Evolutionary conservation across 495 filamentous ascomycete genomes (phyloP), one percentile per base, ranked within the genome.

Genomic region (Neurospora sp.): DNA sequence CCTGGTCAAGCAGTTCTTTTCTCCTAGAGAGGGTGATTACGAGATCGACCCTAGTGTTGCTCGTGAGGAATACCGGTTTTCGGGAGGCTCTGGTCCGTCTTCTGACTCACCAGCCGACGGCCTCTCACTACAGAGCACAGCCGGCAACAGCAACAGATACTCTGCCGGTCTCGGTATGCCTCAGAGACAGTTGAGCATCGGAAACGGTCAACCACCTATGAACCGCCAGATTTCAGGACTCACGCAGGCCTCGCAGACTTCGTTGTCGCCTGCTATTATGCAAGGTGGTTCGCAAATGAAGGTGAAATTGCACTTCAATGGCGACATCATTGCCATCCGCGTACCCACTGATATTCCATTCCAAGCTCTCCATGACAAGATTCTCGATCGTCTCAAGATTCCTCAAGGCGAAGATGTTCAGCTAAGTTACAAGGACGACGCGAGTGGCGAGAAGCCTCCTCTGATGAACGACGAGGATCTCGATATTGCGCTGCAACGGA

Each of bases 281-380:
- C 79, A 81, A 31, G 79, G 81, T 20, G 73, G 79, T 16, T 75
- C 81, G 8, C 79, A 79, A 85, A 89, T 97, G 83, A 98, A 97
- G 81, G 92, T 99, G 79, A 99, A 99, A 83, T 90, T 98, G 44
- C 94, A 91, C 82, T 96, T 93, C 84, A 88, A 92, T 75, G 92
- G 96, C 76, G 94, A 98, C 75, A 86, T 94, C 73, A 94, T 97
- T 76, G 91, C 94, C 53, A 94, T 99, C 77, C 90, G 94, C 59
- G 91, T 98, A 46, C 93, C 95, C 3, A 86, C 85, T 5, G 91
- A 95, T 53, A 92, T 97, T 75, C 88, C 84, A 74, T 94, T 91
- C 82, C 85, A 87, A 76, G 90, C 92, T 74, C 87, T 99, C 48
- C 91, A 90, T 72, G 94, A 98, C 71, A 93, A 93, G 77, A 87